Conservation (phyloP, 176 grass and related monocot genomes). For the Areca catechu region DNA sequence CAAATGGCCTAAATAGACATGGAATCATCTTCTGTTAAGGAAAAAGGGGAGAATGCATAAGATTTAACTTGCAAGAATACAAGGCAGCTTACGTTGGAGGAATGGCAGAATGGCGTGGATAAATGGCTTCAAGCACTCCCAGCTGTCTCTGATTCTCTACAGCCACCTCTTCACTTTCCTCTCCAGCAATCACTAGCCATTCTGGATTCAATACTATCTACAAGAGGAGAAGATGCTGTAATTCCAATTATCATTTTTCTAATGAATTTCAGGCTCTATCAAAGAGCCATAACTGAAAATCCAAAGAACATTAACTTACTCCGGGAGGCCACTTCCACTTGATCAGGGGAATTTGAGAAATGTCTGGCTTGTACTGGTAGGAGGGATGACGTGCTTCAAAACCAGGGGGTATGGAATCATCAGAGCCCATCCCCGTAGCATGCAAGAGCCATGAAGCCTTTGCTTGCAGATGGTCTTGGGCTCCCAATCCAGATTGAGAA, state of each 20-base stretch:
- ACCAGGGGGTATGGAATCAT: conserved; percentile 90
- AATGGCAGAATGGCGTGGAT: conserved; percentile 72
- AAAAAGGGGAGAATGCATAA: conserved; percentile 14
- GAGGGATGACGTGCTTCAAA: conserved; percentile 66
- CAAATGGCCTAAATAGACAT: conserved; percentile 46
- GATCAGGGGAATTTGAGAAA: conserved; percentile 57
- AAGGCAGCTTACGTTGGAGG: conserved; percentile 67
- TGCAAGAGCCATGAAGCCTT: conserved; percentile 82
- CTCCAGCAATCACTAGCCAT: conserved; percentile 67
- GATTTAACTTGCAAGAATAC: conserved; percentile 17
- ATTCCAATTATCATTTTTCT: too few relatives aligned
- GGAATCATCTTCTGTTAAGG: conserved; percentile 10
- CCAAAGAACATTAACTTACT: conserved; percentile 30
- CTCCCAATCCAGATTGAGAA: conserved; percentile 53
- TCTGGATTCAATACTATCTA: conserved; percentile 58
- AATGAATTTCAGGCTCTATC: not conserved
- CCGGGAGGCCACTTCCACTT: conserved; percentile 58
- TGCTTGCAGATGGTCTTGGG: conserved; percentile 90
- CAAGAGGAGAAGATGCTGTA: conserved; percentile 10
- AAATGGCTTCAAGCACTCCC: conserved; percentile 90
- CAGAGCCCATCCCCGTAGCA: conserved; percentile 42
- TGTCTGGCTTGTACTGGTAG: conserved; percentile 43
- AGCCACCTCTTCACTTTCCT: conserved; percentile 68
- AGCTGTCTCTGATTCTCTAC: conserved; percentile 73
- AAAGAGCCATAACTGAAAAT: not conserved